phyloP scores from a whole-genome alignment of 495 filamentous ascomycete genomes.

The Penicillium cataractarum region DNA sequence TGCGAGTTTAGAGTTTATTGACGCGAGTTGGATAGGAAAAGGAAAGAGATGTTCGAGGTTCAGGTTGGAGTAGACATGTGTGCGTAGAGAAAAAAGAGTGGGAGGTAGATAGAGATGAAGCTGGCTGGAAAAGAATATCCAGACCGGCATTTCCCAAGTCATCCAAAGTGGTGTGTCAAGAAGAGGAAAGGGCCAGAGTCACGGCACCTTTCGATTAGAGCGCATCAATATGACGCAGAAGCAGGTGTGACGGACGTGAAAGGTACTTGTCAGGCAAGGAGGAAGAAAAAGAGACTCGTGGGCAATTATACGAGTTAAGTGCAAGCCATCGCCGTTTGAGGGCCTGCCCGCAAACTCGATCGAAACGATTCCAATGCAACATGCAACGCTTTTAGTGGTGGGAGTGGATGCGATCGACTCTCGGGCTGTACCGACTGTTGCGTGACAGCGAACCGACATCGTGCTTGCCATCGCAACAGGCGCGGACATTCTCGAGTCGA shows the following conservation, averaged over 20 bases:
- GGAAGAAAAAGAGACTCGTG: slow-evolving; percentile 41
- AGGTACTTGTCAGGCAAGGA: slow-evolving; percentile 19
- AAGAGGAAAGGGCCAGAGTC: slow-evolving; percentile 1
- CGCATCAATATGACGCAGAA: slow-evolving; percentile 6
- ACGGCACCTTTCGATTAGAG: slow-evolving; percentile 6
- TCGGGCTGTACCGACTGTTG: slow-evolving; percentile 48
- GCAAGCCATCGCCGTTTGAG: slow-evolving; percentile 32
- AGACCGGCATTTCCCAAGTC: slow-evolving; percentile 5
- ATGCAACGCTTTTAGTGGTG: slow-evolving; percentile 35
- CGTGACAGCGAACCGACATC: slow-evolving; percentile 55
- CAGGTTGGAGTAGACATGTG: slow-evolving; percentile 13
- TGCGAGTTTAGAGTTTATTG: slow-evolving; percentile 3
- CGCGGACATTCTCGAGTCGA: slow-evolving; percentile 89
- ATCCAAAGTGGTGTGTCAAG: slow-evolving; percentile 13
- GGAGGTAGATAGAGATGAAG: slow-evolving; percentile 5
- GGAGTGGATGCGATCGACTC: slow-evolving; percentile 44
- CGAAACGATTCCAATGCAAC: slow-evolving; percentile 23
- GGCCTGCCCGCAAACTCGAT: slow-evolving; percentile 36
- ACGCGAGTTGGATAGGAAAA: slow-evolving; percentile 12
- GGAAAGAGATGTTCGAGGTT: slow-evolving; percentile 19
- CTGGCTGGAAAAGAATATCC: not conserved
- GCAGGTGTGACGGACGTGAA: slow-evolving; percentile 2
- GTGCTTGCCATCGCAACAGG: slow-evolving; percentile 91
- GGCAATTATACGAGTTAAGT: slow-evolving; percentile 29
- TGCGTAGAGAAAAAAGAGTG: slow-evolving; percentile 21